These are phyloP conservation scores for Sporothrix phasma DNA, from an alignment of 2,329 filamentous ascomycete genomes.

Conservation along the genomic window DNA sequence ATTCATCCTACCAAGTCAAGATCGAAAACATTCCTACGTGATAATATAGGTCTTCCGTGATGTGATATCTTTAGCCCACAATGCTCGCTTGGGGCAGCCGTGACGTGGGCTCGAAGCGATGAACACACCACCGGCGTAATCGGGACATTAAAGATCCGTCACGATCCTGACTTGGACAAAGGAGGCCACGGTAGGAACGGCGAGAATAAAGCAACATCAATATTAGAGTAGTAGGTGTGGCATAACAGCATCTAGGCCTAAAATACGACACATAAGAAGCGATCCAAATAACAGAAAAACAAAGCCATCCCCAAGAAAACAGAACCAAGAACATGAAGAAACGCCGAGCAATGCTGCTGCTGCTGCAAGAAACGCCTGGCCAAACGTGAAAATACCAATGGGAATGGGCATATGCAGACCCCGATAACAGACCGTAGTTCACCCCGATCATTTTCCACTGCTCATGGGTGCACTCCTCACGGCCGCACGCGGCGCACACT, in stretches of 20 bases:
- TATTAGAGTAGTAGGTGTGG: neutral
- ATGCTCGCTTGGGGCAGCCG: too few relatives aligned
- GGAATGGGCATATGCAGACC: neutral
- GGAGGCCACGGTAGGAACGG: too few relatives aligned
- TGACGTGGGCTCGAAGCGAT: too few relatives aligned
- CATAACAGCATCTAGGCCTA: neutral
- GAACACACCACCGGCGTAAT: too few relatives aligned
- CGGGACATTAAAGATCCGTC: too few relatives aligned
- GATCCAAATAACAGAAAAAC: neutral
- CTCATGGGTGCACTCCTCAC: neutral
- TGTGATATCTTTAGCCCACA: too few relatives aligned
- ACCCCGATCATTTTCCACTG: neutral
- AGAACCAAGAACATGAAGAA: neutral
- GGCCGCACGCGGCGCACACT: slow-evolving; percentile 15
- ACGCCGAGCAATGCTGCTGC: slow-evolving; percentile 6
- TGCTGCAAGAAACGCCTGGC: neutral
- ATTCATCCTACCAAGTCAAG: too few relatives aligned
- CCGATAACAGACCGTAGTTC: too few relatives aligned
- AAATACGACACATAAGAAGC: neutral
- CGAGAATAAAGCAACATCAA: neutral
- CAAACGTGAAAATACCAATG: neutral
- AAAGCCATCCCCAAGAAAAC: neutral
- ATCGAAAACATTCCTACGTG: too few relatives aligned
- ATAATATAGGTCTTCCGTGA: too few relatives aligned
- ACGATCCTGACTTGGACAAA: too few relatives aligned